These are phyloP conservation scores for Butyriboletus loyo DNA, from an alignment of 768 basidiomycete species.

Conservation along the genomic window DNA sequence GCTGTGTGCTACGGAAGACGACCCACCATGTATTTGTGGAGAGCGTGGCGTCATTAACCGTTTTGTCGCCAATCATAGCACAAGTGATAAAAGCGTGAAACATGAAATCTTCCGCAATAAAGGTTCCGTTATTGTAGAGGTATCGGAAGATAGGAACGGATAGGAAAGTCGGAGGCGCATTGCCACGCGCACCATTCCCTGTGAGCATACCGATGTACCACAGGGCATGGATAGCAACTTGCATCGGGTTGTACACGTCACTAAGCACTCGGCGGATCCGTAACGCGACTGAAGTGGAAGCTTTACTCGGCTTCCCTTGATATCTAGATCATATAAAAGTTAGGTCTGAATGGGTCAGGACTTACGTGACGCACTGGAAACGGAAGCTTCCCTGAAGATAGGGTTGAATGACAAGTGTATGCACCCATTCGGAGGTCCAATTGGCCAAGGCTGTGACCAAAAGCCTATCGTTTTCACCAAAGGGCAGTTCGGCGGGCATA, in stretches of 20 bases:
- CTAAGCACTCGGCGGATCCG: slow-evolving; percentile 23
- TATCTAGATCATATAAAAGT: slow-evolving; percentile 13
- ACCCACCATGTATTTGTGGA: slow-evolving; percentile 32
- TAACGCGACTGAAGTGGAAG: slow-evolving; percentile 7
- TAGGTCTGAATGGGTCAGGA: not conserved
- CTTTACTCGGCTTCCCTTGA: slow-evolving; percentile 6
- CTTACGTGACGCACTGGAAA: slow-evolving; percentile 20
- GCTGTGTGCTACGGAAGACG: not conserved
- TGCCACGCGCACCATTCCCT: slow-evolving; percentile 9
- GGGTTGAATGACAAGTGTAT: slow-evolving; percentile 23
- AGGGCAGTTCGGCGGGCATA: not conserved
- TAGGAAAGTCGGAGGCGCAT: slow-evolving; percentile 22
- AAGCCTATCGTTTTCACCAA: slow-evolving; percentile 1
- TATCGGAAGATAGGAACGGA: slow-evolving; percentile 30
- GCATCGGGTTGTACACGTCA: slow-evolving; percentile 25
- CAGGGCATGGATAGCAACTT: slow-evolving; percentile 29
- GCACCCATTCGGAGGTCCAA: slow-evolving; percentile 28
- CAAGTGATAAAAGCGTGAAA: slow-evolving; percentile 33
- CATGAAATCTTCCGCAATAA: slow-evolving; percentile 33
- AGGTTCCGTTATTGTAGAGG: slow-evolving; percentile 27
- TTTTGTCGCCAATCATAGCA: slow-evolving; percentile 36
- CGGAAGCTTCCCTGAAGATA: slow-evolving; percentile 11
- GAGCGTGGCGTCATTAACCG: slow-evolving; percentile 32
- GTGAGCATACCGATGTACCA: slow-evolving; percentile 33
- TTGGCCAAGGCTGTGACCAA: slow-evolving; percentile 15